Percentiles rank a stretch among this genome's conserved stretches.
Evolutionary conservation across 2,329 filamentous ascomycete species (phyloP).

Genomic region (Claviceps sp.): DNA sequence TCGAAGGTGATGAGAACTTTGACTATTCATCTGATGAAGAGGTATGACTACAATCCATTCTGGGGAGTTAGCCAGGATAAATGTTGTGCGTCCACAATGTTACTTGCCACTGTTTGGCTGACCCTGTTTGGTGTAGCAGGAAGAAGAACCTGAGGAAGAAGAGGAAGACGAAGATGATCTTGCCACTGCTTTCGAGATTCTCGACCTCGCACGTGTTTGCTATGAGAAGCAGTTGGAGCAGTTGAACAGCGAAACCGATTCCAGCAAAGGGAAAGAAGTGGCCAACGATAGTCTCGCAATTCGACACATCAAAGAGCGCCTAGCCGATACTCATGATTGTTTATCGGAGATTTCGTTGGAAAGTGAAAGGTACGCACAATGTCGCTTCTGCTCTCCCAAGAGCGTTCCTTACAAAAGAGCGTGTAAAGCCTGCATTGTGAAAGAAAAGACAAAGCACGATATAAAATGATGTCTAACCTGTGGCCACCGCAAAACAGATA

Average conservation of each 20-base stretch:
- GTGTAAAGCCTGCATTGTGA: not conserved
- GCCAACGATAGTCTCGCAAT: conserved; percentile 26
- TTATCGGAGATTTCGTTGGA: conserved; percentile 95
- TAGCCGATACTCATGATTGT: conserved; percentile 87
- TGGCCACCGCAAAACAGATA: conserved; percentile 38
- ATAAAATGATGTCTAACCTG: not conserved
- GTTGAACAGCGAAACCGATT: conserved; percentile 17
- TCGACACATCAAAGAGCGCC: conserved; percentile 62
- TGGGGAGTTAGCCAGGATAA: not conserved
- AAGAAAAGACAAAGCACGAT: not conserved
- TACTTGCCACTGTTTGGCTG: not conserved
- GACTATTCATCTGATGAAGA: conserved; percentile 68
- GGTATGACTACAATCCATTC: conserved; percentile 22
- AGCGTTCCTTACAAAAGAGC: not conserved
- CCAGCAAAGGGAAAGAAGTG: conserved; percentile 30
- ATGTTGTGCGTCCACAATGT: not conserved
- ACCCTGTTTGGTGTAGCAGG: conserved; percentile 14
- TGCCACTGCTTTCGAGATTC: conserved; percentile 68
- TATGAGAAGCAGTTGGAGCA: conserved; percentile 42
- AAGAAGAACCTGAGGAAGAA: conserved; percentile 19
- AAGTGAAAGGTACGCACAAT: conserved; percentile 55
- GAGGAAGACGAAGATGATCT: conserved; percentile 57
- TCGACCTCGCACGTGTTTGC: conserved; percentile 63
- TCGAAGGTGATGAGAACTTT: conserved; percentile 89
- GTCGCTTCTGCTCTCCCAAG: not conserved